Conservation (phyloP, 257 asterid genomes). For the Euphrasia confusa region DNA sequence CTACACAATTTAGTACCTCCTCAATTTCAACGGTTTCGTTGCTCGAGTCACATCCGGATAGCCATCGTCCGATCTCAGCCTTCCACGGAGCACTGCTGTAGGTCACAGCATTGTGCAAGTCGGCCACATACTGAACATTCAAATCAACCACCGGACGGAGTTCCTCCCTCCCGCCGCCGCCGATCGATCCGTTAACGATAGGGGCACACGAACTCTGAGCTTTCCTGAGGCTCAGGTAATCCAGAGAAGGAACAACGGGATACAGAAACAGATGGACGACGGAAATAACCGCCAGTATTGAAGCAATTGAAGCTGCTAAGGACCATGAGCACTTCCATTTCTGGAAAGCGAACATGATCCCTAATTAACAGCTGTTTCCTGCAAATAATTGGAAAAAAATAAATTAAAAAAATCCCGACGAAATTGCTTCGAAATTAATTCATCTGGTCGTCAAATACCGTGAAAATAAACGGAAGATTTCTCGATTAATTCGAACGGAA, state of each 20-base stretch:
- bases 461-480: slow-evolving; percentile 2
- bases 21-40: slow-evolving; percentile 39
- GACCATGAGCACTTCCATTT: slow-evolving; percentile 90
- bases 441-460: neutral
- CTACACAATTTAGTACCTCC: slow-evolving; percentile 49
- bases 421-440: neutral
- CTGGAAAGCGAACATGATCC: slow-evolving; percentile 63
- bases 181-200: slow-evolving; percentile 34
- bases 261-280: slow-evolving; percentile 65
- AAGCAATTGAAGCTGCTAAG: slow-evolving; percentile 54
- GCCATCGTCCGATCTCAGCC: slow-evolving; percentile 82
- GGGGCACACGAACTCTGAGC: slow-evolving; percentile 42
- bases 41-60: slow-evolving; percentile 66
- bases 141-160: slow-evolving; percentile 40
- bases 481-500: slow-evolving; percentile 11
- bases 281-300: slow-evolving; percentile 57
- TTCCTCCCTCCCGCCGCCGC: slow-evolving; percentile 27
- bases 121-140: slow-evolving; percentile 50
- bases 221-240: slow-evolving; percentile 46
- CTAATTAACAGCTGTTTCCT: neutral
- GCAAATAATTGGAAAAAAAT: slow-evolving; percentile 15
- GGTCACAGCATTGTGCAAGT: slow-evolving; percentile 62
- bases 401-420: neutral
- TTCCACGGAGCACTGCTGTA: slow-evolving; percentile 91
- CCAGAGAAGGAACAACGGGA: slow-evolving; percentile 56